Evolutionary conservation across 1,139 yeast species (phyloP).

Genomic region (Debaryomyces sp.): DNA sequence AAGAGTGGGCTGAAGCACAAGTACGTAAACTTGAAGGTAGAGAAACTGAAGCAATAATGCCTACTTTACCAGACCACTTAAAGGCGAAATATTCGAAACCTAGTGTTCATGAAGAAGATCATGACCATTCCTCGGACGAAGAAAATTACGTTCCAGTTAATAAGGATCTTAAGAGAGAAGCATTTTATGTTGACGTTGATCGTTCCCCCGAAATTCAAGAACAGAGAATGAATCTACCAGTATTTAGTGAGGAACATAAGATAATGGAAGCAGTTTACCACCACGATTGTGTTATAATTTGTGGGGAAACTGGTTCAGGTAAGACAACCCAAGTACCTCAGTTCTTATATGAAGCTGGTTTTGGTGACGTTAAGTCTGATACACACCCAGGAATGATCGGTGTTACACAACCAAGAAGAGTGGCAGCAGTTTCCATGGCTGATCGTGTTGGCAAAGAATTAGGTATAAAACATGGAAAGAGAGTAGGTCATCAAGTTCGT

Average conservation of each 20-base stretch:
- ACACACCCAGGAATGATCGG: constrained; percentile 89
- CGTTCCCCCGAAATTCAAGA: constrained; percentile 68
- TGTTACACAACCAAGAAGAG: constrained; percentile 96
- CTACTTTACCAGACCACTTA: constrained; percentile 54
- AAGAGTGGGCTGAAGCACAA: constrained; percentile 63
- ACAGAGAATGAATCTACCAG: constrained; percentile 77
- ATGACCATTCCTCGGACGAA: constrained; percentile 60
- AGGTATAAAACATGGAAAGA: constrained; percentile 67
- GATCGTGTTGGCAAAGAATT: constrained; percentile 81
- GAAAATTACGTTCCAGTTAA: constrained; percentile 61
- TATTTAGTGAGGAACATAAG: constrained; percentile 85
- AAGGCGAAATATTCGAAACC: constrained; percentile 44
- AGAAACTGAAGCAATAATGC: constrained; percentile 45
- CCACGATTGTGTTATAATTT: constrained; percentile 85
- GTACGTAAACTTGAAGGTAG: constrained; percentile 63
- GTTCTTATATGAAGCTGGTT: constrained; percentile 84
- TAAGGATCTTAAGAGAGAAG: constrained; percentile 56
- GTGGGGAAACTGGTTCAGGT: constrained; percentile 94
- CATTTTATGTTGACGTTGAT: constrained; percentile 67
- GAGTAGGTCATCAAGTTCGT: constrained; percentile 89
- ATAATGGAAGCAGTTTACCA: constrained; percentile 97
- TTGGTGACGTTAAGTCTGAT: constrained; percentile 64
- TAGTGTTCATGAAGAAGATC: constrained; percentile 60
- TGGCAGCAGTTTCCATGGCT: constrained; percentile 98
- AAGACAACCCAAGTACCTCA: constrained; percentile 81